Evolutionary conservation across 164 flowering plant genomes (phyloP).

Genomic region (Nymphaea thermarum): DNA sequence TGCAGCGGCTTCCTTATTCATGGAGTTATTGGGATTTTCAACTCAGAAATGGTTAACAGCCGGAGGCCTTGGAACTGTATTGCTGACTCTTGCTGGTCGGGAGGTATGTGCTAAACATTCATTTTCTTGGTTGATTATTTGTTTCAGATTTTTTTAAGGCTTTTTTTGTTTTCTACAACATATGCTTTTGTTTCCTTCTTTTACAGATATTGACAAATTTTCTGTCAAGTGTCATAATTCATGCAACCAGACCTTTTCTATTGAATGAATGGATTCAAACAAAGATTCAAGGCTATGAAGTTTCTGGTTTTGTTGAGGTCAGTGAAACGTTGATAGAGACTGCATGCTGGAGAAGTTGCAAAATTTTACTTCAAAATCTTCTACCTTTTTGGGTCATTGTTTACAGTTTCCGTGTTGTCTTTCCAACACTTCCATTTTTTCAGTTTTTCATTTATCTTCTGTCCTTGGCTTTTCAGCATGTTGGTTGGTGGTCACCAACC

Average conservation of each 20-base stretch:
- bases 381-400: background rate
- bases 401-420: background rate
- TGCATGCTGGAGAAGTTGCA: too few relatives aligned
- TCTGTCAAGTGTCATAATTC: slow-evolving; percentile 92
- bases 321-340: slow-evolving; percentile 8
- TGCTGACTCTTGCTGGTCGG: slow-evolving; percentile 97
- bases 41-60: slow-evolving; percentile 98
- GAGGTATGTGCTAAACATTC: slow-evolving; percentile 38
- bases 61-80: slow-evolving; percentile 95
- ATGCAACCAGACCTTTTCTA: slow-evolving; percentile 89
- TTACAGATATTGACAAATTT: slow-evolving; percentile 87
- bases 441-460: background rate
- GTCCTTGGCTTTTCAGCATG: slow-evolving; percentile 43
- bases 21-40: slow-evolving; percentile 94
- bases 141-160: background rate
- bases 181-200: background rate
- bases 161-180: background rate
- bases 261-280: slow-evolving; percentile 93
- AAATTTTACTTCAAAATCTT: too few relatives aligned
- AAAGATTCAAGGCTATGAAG: slow-evolving; percentile 93
- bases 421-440: background rate
- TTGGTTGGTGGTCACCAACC: slow-evolving; percentile 99
- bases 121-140: background rate
- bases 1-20: slow-evolving; percentile 86
- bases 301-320: slow-evolving; percentile 99